A percentile compares a stretch with the other conserved stretches of the same genome.
Evolutionary conservation across 495 filamentous ascomycete genomes (phyloP).

Genomic region (Aspergillus asperescens): DNA sequence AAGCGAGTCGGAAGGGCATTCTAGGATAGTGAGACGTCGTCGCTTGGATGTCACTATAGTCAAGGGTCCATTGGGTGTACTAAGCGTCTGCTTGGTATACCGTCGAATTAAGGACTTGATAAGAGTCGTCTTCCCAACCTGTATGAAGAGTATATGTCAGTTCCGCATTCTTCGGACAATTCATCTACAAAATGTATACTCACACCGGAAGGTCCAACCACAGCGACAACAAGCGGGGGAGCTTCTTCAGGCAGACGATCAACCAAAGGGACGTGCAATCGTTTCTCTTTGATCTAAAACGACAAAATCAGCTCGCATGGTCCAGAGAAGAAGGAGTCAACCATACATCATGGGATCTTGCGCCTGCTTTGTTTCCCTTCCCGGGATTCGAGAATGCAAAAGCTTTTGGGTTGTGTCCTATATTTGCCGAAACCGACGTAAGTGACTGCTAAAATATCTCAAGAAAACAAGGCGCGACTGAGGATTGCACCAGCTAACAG

Average conservation of each 20-base stretch:
- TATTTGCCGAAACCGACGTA: slow-evolving; percentile 4
- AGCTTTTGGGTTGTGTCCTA: slow-evolving; percentile 84
- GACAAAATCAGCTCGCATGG: slow-evolving; percentile 4
- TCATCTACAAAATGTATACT: slow-evolving; percentile 35
- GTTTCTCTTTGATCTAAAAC: slow-evolving; percentile 80
- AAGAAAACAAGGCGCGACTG: neutral
- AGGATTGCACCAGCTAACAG: neutral
- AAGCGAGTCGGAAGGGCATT: slow-evolving; percentile 89
- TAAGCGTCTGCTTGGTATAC: slow-evolving; percentile 92
- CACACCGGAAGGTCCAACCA: slow-evolving; percentile 91
- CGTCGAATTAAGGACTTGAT: slow-evolving; percentile 89
- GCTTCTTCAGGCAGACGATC: slow-evolving; percentile 93
- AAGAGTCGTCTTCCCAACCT: slow-evolving; percentile 68
- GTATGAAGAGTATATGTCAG: slow-evolving; percentile 7
- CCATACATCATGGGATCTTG: slow-evolving; percentile 84
- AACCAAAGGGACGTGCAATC: slow-evolving; percentile 90
- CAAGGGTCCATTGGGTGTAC: slow-evolving; percentile 82
- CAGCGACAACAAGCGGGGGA: slow-evolving; percentile 84
- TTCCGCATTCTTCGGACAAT: slow-evolving; percentile 4
- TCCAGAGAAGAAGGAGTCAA: neutral
- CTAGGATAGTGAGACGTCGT: slow-evolving; percentile 87
- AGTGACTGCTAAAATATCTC: slow-evolving; percentile 9
- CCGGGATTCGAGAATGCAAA: slow-evolving; percentile 84
- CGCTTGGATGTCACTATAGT: slow-evolving; percentile 93
- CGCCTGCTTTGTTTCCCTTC: slow-evolving; percentile 74